Percentiles rank a stretch among this genome's conserved stretches.
phyloP scores from a whole-genome alignment of 1,284 basidiomycete genomes.

The Sanghuangporus weigelae region DNA sequence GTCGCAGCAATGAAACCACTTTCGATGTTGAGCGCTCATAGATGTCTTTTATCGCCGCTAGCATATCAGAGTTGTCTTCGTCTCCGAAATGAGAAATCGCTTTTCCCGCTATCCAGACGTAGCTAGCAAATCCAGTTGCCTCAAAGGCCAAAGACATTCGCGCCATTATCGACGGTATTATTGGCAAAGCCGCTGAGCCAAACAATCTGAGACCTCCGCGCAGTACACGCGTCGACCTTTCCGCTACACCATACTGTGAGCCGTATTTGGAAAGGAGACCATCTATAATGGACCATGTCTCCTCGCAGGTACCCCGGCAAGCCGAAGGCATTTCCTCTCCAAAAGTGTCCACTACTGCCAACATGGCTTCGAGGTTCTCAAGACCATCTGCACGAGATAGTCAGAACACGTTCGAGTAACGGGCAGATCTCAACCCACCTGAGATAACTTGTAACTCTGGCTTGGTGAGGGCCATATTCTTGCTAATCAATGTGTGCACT shows the following conservation, averaged over 20 bases:
- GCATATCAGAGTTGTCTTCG: conserved; percentile 48
- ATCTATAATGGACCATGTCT: conserved; percentile 85
- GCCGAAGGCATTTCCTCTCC: conserved; percentile 75
- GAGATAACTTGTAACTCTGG: conserved; percentile 58
- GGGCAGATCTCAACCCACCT: conserved; percentile 40
- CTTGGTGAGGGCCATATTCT: conserved; percentile 48
- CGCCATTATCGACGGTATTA: conserved; percentile 68
- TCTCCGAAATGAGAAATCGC: conserved; percentile 69
- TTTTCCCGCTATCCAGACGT: conserved; percentile 94
- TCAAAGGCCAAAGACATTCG: conserved; percentile 81
- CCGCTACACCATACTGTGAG: conserved; percentile 74
- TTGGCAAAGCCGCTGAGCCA: conserved; percentile 56
- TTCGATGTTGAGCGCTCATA: conserved; percentile 75
- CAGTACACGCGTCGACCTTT: conserved; percentile 83
- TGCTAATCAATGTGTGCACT: conserved; percentile 57
- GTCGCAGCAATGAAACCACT: conserved; percentile 60
- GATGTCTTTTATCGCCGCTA: conserved; percentile 53
- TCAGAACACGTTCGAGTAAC: conserved; percentile 19
- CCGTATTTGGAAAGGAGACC: conserved; percentile 77
- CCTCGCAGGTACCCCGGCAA: conserved; percentile 75
- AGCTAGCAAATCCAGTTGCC: conserved; percentile 79
- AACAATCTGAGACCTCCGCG: conserved; percentile 85
- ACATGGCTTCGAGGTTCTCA: conserved; percentile 87
- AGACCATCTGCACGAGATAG: conserved; percentile 54
- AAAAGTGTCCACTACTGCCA: conserved; percentile 75